Evolutionary conservation across 331 rosid genomes (phyloP).

Genomic region (Erythrophleum ivorense): DNA sequence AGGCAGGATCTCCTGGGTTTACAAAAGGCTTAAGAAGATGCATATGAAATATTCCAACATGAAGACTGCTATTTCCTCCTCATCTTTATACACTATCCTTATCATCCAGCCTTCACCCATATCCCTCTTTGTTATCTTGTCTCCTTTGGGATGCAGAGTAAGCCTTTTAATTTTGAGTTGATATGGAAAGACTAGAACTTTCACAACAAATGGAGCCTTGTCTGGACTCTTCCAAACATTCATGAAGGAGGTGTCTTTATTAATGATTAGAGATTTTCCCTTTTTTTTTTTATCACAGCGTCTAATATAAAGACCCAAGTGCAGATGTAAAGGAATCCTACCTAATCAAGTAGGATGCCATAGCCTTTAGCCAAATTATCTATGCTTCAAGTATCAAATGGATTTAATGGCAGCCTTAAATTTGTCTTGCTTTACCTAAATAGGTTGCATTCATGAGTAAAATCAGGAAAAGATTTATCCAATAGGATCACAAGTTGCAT

Average conservation of each 20-base stretch:
- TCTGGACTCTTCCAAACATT: constrained; percentile 48
- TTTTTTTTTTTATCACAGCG: constrained; percentile 31
- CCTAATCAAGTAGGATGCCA: constrained; percentile 47
- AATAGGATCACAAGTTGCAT: constrained; percentile 4
- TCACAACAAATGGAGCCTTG: constrained; percentile 45
- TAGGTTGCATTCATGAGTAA: constrained; percentile 8
- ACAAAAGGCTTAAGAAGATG: constrained; percentile 39
- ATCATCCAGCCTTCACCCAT: constrained; percentile 57
- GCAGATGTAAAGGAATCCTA: constrained; percentile 41
- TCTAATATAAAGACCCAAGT: constrained; percentile 12
- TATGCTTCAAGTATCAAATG: background rate
- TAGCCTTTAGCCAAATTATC: constrained; percentile 14
- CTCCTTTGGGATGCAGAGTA: constrained; percentile 41
- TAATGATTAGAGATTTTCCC: constrained; percentile 5
- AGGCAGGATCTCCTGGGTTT: constrained; percentile 64
- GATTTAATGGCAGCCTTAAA: constrained; percentile 31
- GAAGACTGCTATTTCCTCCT: constrained; percentile 49
- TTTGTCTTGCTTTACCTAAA: constrained; percentile 40
- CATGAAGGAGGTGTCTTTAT: constrained; percentile 47
- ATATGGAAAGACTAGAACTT: constrained; percentile 25
- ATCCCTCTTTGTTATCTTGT: constrained; percentile 48
- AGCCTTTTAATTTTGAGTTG: constrained; percentile 21
- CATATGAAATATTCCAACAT: constrained; percentile 57
- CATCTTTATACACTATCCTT: constrained; percentile 40
- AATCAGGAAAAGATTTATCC: constrained; percentile 17